Percentiles rank a stretch among this genome's conserved stretches.
These are phyloP conservation scores for Populus hybrid DNA, from an alignment of 441 rosid species.

Conservation along the genomic window DNA sequence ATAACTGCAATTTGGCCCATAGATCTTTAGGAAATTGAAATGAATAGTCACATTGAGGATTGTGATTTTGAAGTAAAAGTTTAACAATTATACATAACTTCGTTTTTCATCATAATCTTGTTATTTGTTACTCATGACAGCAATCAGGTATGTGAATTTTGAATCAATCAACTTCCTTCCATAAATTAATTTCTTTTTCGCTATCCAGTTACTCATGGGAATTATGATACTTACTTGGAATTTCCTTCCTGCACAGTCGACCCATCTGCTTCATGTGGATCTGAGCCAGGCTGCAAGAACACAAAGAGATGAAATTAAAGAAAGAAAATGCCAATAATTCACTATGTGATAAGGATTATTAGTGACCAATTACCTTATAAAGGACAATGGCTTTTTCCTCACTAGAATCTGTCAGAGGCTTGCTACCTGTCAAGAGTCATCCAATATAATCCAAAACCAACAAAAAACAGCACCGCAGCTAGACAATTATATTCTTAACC, in stretches of 20 bases:
- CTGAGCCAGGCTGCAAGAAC: conserved; percentile 66
- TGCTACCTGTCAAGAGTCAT: conserved; percentile 49
- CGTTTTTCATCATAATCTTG: not conserved
- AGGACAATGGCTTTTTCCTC: conserved; percentile 93
- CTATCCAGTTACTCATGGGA: not conserved
- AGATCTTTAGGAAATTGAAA: conserved; percentile 11
- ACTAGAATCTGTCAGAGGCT: conserved; percentile 37
- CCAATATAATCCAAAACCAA: conserved; percentile 13
- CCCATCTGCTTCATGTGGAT: conserved; percentile 53
- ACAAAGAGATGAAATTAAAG: conserved; percentile 25
- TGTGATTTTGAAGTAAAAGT: conserved; percentile 3
- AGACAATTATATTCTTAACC: not conserved
- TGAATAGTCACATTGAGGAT: conserved; percentile 3
- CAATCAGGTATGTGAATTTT: not conserved
- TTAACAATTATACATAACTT: not conserved
- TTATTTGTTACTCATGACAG: not conserved
- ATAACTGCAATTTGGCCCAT: not conserved
- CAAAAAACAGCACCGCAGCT: not conserved
- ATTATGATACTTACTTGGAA: conserved; percentile 60
- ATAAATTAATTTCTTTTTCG: conserved; percentile 3
- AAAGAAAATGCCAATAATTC: conserved; percentile 1
- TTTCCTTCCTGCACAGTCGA: conserved; percentile 48
- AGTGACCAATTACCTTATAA: conserved; percentile 51
- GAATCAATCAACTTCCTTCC: not conserved
- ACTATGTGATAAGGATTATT: conserved; percentile 13